Base-by-base conservation (phyloP, 495 filamentous ascomycete species). In the Penicillium subrubescens region DNA sequence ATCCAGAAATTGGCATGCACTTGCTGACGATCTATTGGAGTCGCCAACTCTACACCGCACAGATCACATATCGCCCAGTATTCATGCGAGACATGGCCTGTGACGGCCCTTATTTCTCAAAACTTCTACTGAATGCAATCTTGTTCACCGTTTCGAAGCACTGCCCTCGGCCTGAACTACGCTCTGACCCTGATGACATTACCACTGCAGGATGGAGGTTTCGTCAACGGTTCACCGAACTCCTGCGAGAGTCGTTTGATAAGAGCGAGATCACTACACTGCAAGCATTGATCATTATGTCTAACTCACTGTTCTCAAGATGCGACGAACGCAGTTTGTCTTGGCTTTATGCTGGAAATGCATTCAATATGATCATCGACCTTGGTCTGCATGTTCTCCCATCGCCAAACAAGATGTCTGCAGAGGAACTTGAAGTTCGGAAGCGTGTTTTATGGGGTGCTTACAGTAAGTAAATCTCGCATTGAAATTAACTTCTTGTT, bases 361-460 rank as follows among this genome's bases (percentile, higher is more conserved):
- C 77, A 10, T 80, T 80, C 58, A 67, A 72, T 12, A 82, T 81
- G 76, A 79, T 82, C 27, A 82, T 81, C 41, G 81, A 83, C 60
- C 66, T 83, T 8, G 81, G 81, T 0, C 52, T 81, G 8, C 81
- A 84, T 67, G 72, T 79, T 4, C 61, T 71, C 37, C 57, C 70
- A 23, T 62, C 68, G 1, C 14, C 56, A 0, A 63, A 60, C 7
- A 72, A 60, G 11, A 64, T 75, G 21, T 65, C 74, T 29, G 68
- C 71, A 14, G 79, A 83, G 27, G 79, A 82, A 29, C 62, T 79
- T 12, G 80, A 83, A 60, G 75, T 83, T 17, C 64, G 79, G 2
- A 73, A 75, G 37, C 61, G 80, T 8, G 74, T 81, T 5, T 67
- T 79, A 57, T 81, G 80, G 79, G 74, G 73, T 0, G 77, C 80